These are phyloP conservation scores for Pyrus betulifolia DNA, from an alignment of 306 rosid genomes.

Conservation along the genomic window DNA sequence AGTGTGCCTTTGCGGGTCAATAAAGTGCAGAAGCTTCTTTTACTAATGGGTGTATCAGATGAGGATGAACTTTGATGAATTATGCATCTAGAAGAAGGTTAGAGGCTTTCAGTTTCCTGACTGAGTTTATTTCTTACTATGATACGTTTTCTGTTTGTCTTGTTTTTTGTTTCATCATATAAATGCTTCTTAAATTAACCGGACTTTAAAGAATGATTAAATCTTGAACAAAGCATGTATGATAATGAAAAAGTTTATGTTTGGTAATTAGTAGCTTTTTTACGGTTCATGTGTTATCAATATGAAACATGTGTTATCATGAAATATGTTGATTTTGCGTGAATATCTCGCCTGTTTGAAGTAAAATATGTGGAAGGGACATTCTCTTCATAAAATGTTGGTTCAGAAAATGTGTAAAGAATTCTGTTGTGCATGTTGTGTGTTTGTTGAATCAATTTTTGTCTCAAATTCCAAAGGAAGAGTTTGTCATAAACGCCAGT, in stretches of 20 bases:
- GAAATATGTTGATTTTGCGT: neutral
- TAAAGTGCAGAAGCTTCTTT: conserved; percentile 62
- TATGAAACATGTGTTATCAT: neutral
- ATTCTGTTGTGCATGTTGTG: neutral
- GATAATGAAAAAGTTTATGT: neutral
- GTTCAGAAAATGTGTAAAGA: neutral
- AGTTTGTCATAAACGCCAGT: neutral
- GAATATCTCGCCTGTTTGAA: neutral
- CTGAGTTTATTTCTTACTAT: neutral
- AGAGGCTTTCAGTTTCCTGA: conserved; percentile 15
- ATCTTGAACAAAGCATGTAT: neutral
- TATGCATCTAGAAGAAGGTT: conserved; percentile 39
- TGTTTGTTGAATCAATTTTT: neutral
- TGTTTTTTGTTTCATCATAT: neutral
- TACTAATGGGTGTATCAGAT: conserved; percentile 34
- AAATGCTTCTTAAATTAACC: neutral
- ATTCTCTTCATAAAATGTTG: neutral
- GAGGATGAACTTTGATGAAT: conserved; percentile 3
- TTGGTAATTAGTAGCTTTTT: neutral
- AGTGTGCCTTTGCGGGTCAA: conserved; percentile 73
- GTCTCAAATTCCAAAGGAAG: neutral
- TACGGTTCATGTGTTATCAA: neutral
- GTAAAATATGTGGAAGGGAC: neutral
- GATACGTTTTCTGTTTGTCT: neutral
- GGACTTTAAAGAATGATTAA: neutral